Evolutionary conservation across 352 stramenopile genomes (phyloP), one percentile per base, ranked within the genome.

Genomic region (Thalassiosira livingstoniorum): DNA sequence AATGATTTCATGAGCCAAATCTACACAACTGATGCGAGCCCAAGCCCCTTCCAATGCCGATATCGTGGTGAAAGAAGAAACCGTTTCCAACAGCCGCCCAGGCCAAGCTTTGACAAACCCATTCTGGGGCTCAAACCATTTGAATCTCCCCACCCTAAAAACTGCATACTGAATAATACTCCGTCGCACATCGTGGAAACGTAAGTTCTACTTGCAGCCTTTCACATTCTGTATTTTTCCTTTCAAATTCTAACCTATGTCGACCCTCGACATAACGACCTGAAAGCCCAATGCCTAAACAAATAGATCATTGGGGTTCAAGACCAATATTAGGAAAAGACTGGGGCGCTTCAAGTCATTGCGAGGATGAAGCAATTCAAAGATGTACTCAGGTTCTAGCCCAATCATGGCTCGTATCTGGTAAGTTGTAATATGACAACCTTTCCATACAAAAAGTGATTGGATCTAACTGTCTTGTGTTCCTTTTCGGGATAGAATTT

Each of bases 271-370:
- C 35, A 23, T 13, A 34, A 65, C 34, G 1, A 21, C 43, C 37
- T 72, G 64, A 74, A 29, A 92, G 72, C 32, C 89, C 89, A 39
- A 89, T 87, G 71, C 74, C 82, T 21, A 89, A 82, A 57, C 70
- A 72, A 63, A 47, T 76, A 42, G 47, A 85, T 31, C 65, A 82
- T 62, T 94, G 90, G 90, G 88, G 88, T 55, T 92, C 88, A 47
- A 69, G 82, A 65, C 88, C 88, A 34, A 63, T 92, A 35, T 55
- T 65, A 39, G 86, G 86, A n/a, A 79, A 75, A 61, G 90, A 94
- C 76, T 94, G 88, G 88, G 90, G 90, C 23, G 68, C 64, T 29
- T 93, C 86, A 13, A 54, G 71, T 11, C 27, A 39, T 45, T 92
- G 83, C 57, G 37, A 78, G 7, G 54, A 75, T 53, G 29, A 18